These are phyloP conservation scores for Trichoderma asperellum DNA, from an alignment of 2,329 filamentous ascomycete genomes.

Conservation along the genomic window DNA sequence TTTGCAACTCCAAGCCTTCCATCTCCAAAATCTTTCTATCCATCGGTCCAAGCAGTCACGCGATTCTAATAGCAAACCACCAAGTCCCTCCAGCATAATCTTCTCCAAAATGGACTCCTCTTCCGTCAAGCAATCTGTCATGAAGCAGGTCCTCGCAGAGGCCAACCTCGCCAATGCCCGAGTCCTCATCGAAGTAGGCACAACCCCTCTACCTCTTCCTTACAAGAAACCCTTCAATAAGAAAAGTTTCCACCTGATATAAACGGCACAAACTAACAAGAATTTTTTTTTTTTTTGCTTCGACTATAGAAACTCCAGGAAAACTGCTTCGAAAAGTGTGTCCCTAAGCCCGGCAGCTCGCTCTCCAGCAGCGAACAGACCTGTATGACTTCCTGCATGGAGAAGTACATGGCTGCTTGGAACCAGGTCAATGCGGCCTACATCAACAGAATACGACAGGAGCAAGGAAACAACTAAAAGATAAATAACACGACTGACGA, in stretches of 20 bases:
- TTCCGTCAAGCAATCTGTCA: constrained; percentile 62
- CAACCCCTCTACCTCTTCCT: constrained; percentile 22
- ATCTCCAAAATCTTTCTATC: constrained; percentile 17
- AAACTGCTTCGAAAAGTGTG: constrained; percentile 78
- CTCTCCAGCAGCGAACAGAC: constrained; percentile 69
- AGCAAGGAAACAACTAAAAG: constrained; percentile 45
- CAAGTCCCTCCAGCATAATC: constrained; percentile 29
- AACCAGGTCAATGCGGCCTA: constrained; percentile 73
- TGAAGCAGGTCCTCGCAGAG: constrained; percentile 67
- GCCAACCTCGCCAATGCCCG: constrained; percentile 70
- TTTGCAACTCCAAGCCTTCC: constrained; percentile 24
- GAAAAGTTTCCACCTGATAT: neutral
- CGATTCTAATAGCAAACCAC: neutral
- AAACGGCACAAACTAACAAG: neutral
- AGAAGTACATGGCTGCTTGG: constrained; percentile 83
- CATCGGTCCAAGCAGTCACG: constrained; percentile 14
- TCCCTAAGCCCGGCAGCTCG: constrained; percentile 69
- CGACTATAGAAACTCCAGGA: constrained; percentile 72
- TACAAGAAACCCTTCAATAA: neutral
- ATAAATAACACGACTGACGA: neutral
- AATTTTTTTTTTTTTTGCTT: neutral
- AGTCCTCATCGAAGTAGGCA: constrained; percentile 67
- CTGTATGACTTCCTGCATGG: constrained; percentile 77
- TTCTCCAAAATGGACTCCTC: constrained; percentile 59
- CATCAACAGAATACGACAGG: constrained; percentile 64